These are phyloP conservation scores for Podila verticillata DNA, from an alignment of 192 early-diverging fungal genomes.

Conservation along the genomic window DNA sequence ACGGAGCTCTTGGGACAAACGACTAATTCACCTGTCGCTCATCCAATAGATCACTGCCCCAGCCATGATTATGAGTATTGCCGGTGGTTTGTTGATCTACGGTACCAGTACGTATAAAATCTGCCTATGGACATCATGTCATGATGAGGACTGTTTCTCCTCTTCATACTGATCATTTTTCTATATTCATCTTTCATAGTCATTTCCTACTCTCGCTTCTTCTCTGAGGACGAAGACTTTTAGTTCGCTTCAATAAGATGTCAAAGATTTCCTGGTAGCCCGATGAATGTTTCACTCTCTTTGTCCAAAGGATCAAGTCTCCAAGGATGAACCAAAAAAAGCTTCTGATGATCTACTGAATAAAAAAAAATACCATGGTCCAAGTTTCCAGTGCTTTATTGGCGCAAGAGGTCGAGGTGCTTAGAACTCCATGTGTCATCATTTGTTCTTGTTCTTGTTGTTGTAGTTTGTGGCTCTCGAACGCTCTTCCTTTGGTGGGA, in stretches of 20 bases:
- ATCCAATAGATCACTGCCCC: constrained; percentile 71
- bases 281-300: too few species aligned
- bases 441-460: not conserved
- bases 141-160: not conserved
- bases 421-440: too few species aligned
- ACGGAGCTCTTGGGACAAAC: not conserved
- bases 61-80: constrained; percentile 92
- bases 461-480: not conserved
- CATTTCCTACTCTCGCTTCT: constrained; percentile 66
- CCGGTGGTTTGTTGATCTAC: constrained; percentile 93
- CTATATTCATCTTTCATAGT: constrained; percentile 41
- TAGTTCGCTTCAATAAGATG: constrained; percentile 19
- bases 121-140: not conserved
- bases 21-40: not conserved
- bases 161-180: not conserved
- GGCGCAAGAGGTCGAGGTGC: too few species aligned
- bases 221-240: constrained; percentile 64
- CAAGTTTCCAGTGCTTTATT: too few species aligned
- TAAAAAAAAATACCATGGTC: too few species aligned
- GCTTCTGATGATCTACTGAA: too few species aligned
- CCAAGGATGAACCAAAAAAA: not conserved
- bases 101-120: constrained; percentile 74
- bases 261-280: too few species aligned
- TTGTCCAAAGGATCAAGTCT: not conserved
- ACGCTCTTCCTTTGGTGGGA: not conserved